phyloP scores from a whole-genome alignment of 306 rosid genomes.

The Casuarina cunninghamiana region DNA sequence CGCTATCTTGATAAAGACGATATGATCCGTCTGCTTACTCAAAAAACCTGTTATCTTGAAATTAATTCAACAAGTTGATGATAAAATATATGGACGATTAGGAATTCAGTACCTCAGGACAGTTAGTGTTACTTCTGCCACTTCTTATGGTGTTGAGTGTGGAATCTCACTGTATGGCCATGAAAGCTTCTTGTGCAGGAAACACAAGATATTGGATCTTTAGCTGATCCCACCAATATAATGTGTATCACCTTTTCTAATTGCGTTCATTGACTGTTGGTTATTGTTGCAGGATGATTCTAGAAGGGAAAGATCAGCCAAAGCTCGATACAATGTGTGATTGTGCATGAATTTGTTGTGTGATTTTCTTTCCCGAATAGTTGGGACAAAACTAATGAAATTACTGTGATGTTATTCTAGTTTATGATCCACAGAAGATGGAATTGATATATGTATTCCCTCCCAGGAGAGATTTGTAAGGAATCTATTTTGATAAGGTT shows the following conservation, averaged over 20 bases:
- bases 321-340: conserved; percentile 70
- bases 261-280: conserved; percentile 29
- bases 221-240: no score
- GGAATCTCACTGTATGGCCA: no score
- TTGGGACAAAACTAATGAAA: conserved; percentile 1
- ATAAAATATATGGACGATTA: no score
- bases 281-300: conserved; percentile 72
- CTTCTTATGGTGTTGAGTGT: no score
- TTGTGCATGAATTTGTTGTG: conserved; percentile 18
- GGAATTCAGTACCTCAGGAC: no score
- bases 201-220: no score
- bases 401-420: neutral
- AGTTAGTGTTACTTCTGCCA: no score
- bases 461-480: neutral
- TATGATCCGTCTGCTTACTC: no score
- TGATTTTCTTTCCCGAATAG: conserved; percentile 19
- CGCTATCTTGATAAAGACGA: neutral
- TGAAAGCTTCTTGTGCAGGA: no score
- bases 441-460: neutral
- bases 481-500: conserved; percentile 3
- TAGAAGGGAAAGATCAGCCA: conserved; percentile 60
- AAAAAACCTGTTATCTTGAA: no score
- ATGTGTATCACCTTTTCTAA: neutral
- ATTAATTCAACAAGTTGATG: no score
- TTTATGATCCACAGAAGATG: neutral